Base-by-base conservation (phyloP, 1,284 basidiomycete species). In the Sutorius eximius region DNA sequence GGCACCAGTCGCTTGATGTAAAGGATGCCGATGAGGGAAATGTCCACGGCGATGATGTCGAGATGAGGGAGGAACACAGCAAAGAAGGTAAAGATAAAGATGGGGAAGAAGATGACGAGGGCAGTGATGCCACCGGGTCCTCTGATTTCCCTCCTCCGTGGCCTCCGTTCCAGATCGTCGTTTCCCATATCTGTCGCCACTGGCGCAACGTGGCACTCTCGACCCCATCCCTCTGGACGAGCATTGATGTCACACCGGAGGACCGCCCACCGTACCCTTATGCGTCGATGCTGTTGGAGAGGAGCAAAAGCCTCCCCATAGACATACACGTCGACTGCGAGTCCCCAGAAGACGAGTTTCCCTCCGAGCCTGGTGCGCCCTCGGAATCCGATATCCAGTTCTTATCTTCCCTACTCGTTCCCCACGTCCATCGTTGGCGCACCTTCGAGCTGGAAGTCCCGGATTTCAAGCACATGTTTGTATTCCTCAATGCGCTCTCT, bases 391-490 rank as follows among this genome's bases (percentile, higher is more conserved):
- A 80, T 37, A 58, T 81, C 27, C 55, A 60, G 38, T 52, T 61
- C 10, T 77, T 86, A 42, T 64, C 80, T 32, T 73, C 79, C 43
- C 63, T 87, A 44, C 71, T 87, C 48, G 64, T 76, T 32, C 81
- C 85, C 0, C 77, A 81, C 59, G 72, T 80, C 46, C 64, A 68
- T 12, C 77, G 79, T 20, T 87, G 83, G 85, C 73, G 73, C 40
- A 53, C 67, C 18, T 70, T 87, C 56, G 73, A 77, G 37, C 65
- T 85, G 53, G 63, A 68, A 5, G 78, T 76, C 29, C 70, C 66
- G 30, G 60, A 70, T 27, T 85, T 81, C 62, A 63, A 64, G 3
- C 74, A 77, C 62, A 80, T 86, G 67, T 72, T 78, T 56, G 51
- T 61, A 32, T 68, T 79, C 13, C 72, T 87, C 20, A 61, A 66